These are phyloP conservation scores for Phytophthora lateralis DNA, from an alignment of 352 stramenopile species.

Conservation along the genomic window DNA sequence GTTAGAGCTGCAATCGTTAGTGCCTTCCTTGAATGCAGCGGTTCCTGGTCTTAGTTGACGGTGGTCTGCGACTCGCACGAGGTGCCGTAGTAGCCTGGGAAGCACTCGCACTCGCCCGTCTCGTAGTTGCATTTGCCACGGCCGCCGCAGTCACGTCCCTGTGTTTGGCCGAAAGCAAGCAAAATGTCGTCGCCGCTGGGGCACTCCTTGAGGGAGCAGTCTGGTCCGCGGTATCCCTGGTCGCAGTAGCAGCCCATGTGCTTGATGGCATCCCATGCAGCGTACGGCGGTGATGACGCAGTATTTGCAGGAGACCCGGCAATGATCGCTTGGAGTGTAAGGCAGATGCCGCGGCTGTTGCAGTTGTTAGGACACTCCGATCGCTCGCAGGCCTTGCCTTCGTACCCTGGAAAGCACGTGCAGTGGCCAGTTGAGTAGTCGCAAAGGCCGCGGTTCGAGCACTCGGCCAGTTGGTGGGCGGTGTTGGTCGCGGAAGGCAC, in stretches of 20 bases:
- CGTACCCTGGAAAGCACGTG: slow-evolving; percentile 90
- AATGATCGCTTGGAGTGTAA: slow-evolving; percentile 90
- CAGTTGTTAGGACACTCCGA: slow-evolving; percentile 96
- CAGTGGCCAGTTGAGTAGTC: slow-evolving; percentile 92
- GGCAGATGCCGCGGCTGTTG: slow-evolving; percentile 93
- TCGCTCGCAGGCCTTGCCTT: slow-evolving; percentile 91
- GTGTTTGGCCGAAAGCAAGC: slow-evolving; percentile 67
- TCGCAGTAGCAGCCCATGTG: slow-evolving; percentile 96
- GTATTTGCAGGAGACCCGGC: slow-evolving; percentile 12
- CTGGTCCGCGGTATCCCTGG: slow-evolving; percentile 92
- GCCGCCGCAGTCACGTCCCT: slow-evolving; percentile 92
- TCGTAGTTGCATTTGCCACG: slow-evolving; percentile 96
- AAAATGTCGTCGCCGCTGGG: slow-evolving; percentile 92
- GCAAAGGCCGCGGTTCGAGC: slow-evolving; percentile 93
- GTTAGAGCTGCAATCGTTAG: not conserved
- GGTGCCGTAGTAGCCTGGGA: slow-evolving; percentile 95
- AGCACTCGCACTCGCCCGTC: slow-evolving; percentile 94
- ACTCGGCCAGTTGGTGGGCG: slow-evolving; percentile 88
- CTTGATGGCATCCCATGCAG: slow-evolving; percentile 92
- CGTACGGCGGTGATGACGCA: slow-evolving; percentile 40
- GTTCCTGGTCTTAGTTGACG: slow-evolving; percentile 57
- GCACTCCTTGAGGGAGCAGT: slow-evolving; percentile 96
- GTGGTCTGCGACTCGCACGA: slow-evolving; percentile 87
- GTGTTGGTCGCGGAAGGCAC: slow-evolving; percentile 66
- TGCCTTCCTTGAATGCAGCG: not conserved